These are phyloP conservation scores for Suillus variegatus DNA, from an alignment of 768 basidiomycete genomes.

Conservation along the genomic window DNA sequence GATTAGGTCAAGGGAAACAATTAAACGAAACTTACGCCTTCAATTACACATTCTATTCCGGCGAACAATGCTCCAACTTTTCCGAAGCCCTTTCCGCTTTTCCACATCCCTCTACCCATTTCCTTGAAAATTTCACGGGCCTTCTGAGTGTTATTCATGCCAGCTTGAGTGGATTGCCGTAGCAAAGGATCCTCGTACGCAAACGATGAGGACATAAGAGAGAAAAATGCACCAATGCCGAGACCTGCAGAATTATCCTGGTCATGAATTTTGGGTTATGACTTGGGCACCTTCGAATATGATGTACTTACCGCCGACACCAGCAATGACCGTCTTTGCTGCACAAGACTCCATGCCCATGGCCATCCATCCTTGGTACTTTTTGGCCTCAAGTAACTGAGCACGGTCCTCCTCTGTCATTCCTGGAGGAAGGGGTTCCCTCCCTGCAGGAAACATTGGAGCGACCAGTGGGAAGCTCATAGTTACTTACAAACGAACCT, in stretches of 20 bases:
- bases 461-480: too few relatives aligned
- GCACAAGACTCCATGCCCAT: constrained; percentile 85
- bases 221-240: constrained; percentile 92
- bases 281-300: too few relatives aligned
- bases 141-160: constrained; percentile 70
- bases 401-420: constrained; percentile 77
- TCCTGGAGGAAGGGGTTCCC: constrained; percentile 57
- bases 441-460: too few relatives aligned
- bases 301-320: too few relatives aligned
- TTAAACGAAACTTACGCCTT: constrained; percentile 54
- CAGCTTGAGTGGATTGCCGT: constrained; percentile 58
- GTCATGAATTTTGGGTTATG: too few relatives aligned
- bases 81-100: constrained; percentile 82
- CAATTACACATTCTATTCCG: constrained; percentile 89
- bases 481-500: too few relatives aligned
- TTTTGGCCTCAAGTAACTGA: constrained; percentile 66
- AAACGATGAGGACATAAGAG: neutral
- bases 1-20: neutral
- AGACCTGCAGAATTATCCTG: constrained; percentile 56
- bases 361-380: constrained; percentile 71
- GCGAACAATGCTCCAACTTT: constrained; percentile 94
- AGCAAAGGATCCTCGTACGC: constrained; percentile 92
- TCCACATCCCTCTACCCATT: constrained; percentile 93
- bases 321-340: constrained; percentile 46
- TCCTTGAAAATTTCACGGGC: constrained; percentile 48